Evolutionary conservation across 306 rosid genomes (phyloP), one percentile per base, ranked within the genome.

Genomic region (Lagenaria siceraria): DNA sequence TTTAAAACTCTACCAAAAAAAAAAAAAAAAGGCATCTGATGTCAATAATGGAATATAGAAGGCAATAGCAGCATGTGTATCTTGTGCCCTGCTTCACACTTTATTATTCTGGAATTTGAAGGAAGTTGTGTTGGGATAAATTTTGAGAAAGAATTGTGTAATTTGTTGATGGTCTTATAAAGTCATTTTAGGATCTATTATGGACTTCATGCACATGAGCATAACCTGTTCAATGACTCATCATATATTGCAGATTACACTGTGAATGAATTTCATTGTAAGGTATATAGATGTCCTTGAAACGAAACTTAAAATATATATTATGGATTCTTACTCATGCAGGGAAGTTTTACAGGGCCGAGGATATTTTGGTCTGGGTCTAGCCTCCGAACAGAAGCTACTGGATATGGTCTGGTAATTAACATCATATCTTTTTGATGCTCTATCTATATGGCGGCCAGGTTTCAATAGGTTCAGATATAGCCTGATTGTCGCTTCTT

Each of bases 351-450:
- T 88, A 92, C 96, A 66, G 98, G 97, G 80, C 97, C 97, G 31
- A 92, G 97, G 86, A 95, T 92, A 89, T 95, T 92, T 87, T 92
- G 97, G 95, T 92, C 98, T 88, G 98, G 98, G 60, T 89, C 98
- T 77, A 95, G 98, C 84, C 98, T 95, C 81, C 90, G 98, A 81
- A 91, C 96, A 78, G 98, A 95, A 90, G 98, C 98, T 74, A 95
- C 97, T 75, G 98, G 98, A 69, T 95, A 95, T 82, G 98, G 98
- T 65, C 97, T 95, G 97, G 98, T 95, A 88, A 87, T 75, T 84
- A 80, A 74, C 86, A 80, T 77, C 80, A 22, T 58, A 73, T 77
- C 77, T 80, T 78, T 86, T 62, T 33, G 40, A 40, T 68, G 42
- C 62, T 46, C 33, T 70, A 22, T 51, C 19, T 78, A 78, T 83